These are phyloP conservation scores for Rubroshorea leprosula DNA, from an alignment of 345 rosid species.

Conservation along the genomic window DNA sequence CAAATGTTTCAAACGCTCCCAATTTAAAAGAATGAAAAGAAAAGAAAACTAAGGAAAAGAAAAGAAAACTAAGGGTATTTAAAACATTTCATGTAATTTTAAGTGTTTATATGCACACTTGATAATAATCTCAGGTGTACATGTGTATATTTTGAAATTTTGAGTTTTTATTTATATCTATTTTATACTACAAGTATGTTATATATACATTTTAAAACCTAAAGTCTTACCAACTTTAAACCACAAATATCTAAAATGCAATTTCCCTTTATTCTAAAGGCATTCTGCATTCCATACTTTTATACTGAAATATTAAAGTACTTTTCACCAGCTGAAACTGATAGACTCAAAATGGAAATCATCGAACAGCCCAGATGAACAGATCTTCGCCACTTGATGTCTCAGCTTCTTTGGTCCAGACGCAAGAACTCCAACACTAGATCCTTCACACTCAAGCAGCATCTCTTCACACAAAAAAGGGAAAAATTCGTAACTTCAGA, in stretches of 20 bases:
- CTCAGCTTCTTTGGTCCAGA: conserved; percentile 55
- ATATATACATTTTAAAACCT: no score
- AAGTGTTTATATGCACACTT: no score
- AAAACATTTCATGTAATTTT: no score
- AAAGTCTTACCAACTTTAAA: no score
- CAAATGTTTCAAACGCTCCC: no score
- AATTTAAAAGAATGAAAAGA: no score
- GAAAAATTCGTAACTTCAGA: background rate
- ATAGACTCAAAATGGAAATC: conserved; percentile 56
- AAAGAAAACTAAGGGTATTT: no score
- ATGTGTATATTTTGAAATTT: no score
- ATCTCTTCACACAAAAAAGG: conserved; percentile 26
- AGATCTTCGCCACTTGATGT: conserved; percentile 52
- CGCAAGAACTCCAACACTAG: conserved; percentile 47
- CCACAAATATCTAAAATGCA: background rate
- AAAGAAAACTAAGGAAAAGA: no score
- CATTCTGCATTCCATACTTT: background rate
- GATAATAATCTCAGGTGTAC: no score
- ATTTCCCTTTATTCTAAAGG: background rate
- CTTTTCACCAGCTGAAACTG: conserved; percentile 54
- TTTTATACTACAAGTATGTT: no score
- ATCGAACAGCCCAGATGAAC: conserved; percentile 42
- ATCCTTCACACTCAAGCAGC: conserved; percentile 35
- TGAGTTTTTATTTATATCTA: no score
- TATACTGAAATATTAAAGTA: background rate